Percentiles rank a stretch among this genome's conserved stretches.
These are phyloP conservation scores for Quercus rubra DNA, from an alignment of 306 rosid species.

Conservation along the genomic window DNA sequence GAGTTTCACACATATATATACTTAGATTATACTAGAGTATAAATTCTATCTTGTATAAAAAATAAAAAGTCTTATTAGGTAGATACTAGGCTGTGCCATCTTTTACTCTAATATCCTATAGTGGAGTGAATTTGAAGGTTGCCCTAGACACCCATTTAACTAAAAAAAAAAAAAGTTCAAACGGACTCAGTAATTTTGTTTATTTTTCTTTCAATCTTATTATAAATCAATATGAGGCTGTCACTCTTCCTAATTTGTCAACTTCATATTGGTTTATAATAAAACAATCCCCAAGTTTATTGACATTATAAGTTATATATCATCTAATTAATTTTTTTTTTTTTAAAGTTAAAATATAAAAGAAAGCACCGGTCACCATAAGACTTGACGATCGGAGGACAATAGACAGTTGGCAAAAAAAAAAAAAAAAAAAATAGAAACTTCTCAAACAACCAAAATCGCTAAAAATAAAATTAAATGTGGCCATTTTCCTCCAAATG, in stretches of 20 bases:
- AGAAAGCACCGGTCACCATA: neutral
- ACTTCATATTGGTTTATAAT: neutral
- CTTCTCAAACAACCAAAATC: too few species aligned
- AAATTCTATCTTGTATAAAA: too few species aligned
- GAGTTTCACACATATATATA: too few species aligned
- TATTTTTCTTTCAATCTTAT: neutral
- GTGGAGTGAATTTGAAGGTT: neutral
- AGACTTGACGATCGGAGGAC: neutral
- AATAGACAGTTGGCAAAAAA: neutral
- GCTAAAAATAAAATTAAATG: neutral
- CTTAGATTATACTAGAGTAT: too few species aligned
- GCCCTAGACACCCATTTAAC: constrained; percentile 7
- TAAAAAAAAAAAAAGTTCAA: neutral
- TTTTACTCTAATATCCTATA: neutral
- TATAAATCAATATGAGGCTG: neutral
- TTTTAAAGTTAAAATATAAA: too few species aligned
- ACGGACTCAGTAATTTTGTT: constrained; percentile 3
- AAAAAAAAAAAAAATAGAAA: neutral
- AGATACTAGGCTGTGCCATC: neutral
- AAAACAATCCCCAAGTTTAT: neutral
- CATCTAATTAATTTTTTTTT: neutral
- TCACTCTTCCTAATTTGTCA: neutral
- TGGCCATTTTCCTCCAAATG: neutral
- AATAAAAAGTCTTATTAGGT: neutral
- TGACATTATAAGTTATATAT: neutral